These are phyloP conservation scores for Aspergillus felis DNA, from an alignment of 2,329 filamentous ascomycete species.

Conservation along the genomic window DNA sequence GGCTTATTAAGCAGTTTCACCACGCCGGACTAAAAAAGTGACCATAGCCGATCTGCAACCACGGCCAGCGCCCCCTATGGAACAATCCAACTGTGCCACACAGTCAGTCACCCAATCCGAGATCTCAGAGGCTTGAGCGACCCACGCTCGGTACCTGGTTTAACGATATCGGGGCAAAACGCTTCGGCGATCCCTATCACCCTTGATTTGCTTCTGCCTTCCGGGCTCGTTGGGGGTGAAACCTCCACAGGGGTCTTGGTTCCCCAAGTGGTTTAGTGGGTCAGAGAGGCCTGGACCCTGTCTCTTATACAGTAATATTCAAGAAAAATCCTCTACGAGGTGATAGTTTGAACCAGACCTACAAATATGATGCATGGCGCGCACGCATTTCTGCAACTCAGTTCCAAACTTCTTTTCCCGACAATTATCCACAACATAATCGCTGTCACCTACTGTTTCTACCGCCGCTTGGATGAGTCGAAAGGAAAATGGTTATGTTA, in stretches of 20 bases:
- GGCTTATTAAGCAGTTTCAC: no score
- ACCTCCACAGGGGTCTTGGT: conserved; percentile 5
- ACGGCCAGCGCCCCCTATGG: background rate
- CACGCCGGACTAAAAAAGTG: no score
- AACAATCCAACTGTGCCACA: background rate
- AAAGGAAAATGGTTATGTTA: no score
- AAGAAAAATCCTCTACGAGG: background rate
- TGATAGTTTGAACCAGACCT: no score
- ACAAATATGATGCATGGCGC: no score
- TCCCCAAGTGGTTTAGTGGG: background rate
- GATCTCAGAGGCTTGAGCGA: background rate
- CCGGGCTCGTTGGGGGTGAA: conserved; percentile 7
- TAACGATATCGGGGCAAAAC: conserved; percentile 4
- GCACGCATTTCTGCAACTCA: no score
- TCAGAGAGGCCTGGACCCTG: background rate
- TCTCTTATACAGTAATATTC: background rate
- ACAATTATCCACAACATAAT: no score
- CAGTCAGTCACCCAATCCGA: background rate
- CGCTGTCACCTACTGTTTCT: no score
- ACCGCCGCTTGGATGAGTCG: no score
- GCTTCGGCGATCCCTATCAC: conserved; percentile 10
- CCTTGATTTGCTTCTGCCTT: conserved; percentile 7
- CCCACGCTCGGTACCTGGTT: conserved; percentile 2
- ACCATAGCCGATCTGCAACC: no score
- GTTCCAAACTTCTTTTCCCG: no score